Evolutionary conservation across 768 basidiomycete genomes (phyloP), one percentile per base, ranked within the genome.

Genomic region (Russula dissimulans): DNA sequence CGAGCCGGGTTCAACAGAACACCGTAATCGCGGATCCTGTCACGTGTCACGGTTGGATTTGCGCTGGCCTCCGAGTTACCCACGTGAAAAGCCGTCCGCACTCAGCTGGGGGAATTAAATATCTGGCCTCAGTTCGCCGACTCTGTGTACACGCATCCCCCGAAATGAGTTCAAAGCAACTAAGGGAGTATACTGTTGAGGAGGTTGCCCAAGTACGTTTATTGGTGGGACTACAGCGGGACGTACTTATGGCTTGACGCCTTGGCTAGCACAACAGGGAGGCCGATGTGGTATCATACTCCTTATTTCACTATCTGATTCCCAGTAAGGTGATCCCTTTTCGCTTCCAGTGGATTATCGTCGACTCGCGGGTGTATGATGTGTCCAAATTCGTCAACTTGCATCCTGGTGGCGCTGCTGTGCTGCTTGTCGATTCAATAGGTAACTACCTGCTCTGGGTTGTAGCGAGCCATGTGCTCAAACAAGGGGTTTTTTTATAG

Each of bases 361-460:
- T 93, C 53, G 90, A 93, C 70, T 76, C 86, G 8, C 88, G 86
- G 67, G 89, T 93, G 32, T 93, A 87, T 59, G 83, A 92, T 68
- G 71, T 98, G 34, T 82, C 87, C 42, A 84, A 81, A 61, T 97
- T 98, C 67, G 85, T 83, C 26, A 76, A 83, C 61, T 73, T 97
- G 52, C 95, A 98, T 68, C 95, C 92, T 82, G 80, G 94, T 54
- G 93, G 94, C 10, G 70, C 81, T 31, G 85, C 82, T 38, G 91
- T 95, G 5, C 75, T 91, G 32, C 80, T 80, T 64, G 81, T 85
- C 18, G 72, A 80, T 10, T 73, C 77, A 41, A 79, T 95, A 54
- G 88, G 89, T 87, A 56, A 22, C 31, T 17, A 36, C 18, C 31
- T 18, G 7, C 22, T 51, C 29, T 7, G 6, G 11, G 31, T 26